Evolutionary conservation across 106 monocot genomes (phyloP), one percentile per base, ranked within the genome.

Genomic region (Platanthera zijinensis): DNA sequence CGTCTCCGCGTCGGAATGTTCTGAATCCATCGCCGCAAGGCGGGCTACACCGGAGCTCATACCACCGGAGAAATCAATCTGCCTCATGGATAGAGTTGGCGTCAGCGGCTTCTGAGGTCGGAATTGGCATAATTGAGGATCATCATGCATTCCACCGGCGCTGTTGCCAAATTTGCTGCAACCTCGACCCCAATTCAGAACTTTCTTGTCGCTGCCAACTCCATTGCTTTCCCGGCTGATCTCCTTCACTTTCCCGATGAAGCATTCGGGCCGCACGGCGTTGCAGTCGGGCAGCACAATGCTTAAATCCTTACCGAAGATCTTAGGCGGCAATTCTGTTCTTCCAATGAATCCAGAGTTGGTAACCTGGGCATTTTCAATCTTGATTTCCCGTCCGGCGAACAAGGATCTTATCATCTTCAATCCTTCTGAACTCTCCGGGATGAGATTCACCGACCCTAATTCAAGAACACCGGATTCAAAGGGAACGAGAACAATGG

Each of bases 291-390:
- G n/a, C 10, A 0, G 13, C n/a, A 76, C 80, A 14, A 81, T 45
- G 28, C 47, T 82, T 62, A 93, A 73, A 62, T 93, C 83, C 76
- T 83, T 86, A 5, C 93, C 93, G 25, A 92, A 92, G 13, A 92
- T 86, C 78, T 61, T 90, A 1, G 88, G 79, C 54, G 6, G 11
- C 51, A 51, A 15, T 46, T 70, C 70, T 0, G 17, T 48, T 70
- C 70, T 14, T 47, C 14, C 70, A 4, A 48, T 48, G 51, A 72
- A 72, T 51, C 50, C 72, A 72, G 21, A 3, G 10, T 21, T 50
- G 51, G 72, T 17, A 70, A n/a, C 8, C 25, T 15, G 70, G 15
- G 10, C n/a, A 11, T 48, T 70, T n/a, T n/a, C 70, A 47, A 47
- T 13, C 48, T 70, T 48, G 57, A 52, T 63, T 3, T 79, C 57